Base-by-base conservation (phyloP, 352 stramenopile species). In the Phytophthora cactorum region DNA sequence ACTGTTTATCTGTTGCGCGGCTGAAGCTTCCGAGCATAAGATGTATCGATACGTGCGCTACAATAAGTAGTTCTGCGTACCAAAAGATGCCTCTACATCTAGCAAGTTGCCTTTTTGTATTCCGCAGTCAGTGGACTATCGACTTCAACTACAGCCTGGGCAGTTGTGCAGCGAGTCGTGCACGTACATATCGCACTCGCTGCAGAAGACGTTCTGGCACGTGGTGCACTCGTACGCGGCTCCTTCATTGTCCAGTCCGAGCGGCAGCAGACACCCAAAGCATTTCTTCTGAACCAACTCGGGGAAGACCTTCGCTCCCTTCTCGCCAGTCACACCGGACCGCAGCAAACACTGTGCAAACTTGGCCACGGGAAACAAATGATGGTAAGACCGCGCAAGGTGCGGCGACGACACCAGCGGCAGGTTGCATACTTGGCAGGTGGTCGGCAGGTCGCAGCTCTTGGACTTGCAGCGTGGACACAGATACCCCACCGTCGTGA, bases 151-250 rank as follows among this genome's bases (percentile, higher is more conserved):
- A 70, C 97, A 99, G 14, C 96, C 96, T 31, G 97, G 97, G 75
- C 97, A 99, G 70, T 99, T 99, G 81, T 99, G 97, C 60, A 99
- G 81, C 53, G 93, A 98, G 74, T 99, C 97, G 77, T 99, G 97
- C 66, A 99, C 92, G 81, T 98, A 99, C 32, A 98, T 83, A 82
- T 99, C 97, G 67, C 97, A 99, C 77, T 99, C 94, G 38, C 89
- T 91, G 77, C 97, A 99, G 79, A 99, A 99, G 11, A 88, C 51
- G 68, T 96, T 92, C 5, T 80, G 52, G 68, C 97, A 99, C 52
- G 90, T 81, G 1, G 88, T 86, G 71, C 97, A 99, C 52, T 83
- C 49, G 58, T 94, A 96, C 32, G 82, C 84, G 2, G 69, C 74
- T 52, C 73, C 75, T 41, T 90, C 79, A 11, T 68, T 66, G 50